These are phyloP conservation scores for Ogataea trehalophila DNA, from an alignment of 805 yeast species.

Conservation along the genomic window DNA sequence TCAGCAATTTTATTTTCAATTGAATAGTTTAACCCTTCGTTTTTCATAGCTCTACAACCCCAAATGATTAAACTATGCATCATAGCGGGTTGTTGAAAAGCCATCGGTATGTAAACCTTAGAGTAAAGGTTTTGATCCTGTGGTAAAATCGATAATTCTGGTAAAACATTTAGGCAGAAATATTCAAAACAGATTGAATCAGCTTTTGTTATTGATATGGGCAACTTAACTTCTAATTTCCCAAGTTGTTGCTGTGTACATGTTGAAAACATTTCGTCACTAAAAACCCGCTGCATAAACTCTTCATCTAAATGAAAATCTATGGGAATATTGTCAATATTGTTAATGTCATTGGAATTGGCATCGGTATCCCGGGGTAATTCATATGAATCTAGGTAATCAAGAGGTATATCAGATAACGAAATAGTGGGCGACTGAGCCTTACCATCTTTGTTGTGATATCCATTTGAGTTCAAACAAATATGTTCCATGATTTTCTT, in stretches of 20 bases:
- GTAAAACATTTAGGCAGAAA: constrained; percentile 41
- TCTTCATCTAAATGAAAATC: not conserved
- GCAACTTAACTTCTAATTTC: constrained; percentile 16
- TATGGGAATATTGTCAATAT: not conserved
- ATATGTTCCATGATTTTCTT: not conserved
- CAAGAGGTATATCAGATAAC: not conserved
- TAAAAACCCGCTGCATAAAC: not conserved
- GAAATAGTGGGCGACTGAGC: not conserved
- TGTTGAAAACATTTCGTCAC: too few species aligned
- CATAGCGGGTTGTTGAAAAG: constrained; percentile 42
- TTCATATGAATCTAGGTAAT: not conserved
- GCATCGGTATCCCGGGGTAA: not conserved
- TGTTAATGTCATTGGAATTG: not conserved
- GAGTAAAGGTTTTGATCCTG: constrained; percentile 44
- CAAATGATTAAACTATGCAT: constrained; percentile 49
- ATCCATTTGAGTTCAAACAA: not conserved
- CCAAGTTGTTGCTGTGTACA: constrained; percentile 3
- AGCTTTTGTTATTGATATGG: constrained; percentile 13
- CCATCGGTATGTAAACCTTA: constrained; percentile 51
- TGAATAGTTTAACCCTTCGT: constrained; percentile 16
- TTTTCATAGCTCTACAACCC: constrained; percentile 37
- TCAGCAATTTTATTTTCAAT: constrained; percentile 19
- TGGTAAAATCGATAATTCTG: constrained; percentile 45
- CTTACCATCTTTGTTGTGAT: not conserved
- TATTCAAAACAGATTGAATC: constrained; percentile 37